Base-by-base conservation (phyloP, 2,329 filamentous ascomycete species). In the Pestalotiopsis sp. region DNA sequence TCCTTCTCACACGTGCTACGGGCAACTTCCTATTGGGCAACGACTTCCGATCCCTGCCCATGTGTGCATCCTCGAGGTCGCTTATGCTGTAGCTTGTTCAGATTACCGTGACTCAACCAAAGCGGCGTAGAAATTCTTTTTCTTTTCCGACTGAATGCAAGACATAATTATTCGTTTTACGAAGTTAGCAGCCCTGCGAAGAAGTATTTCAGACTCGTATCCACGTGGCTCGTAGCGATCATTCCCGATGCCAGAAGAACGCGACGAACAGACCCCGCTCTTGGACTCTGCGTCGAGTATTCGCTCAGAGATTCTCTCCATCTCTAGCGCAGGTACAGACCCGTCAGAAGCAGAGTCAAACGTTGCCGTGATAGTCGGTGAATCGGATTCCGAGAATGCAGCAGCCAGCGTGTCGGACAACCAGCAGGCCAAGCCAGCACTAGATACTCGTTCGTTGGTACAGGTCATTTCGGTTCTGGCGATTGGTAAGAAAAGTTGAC, bases 21-120 rank as follows among this genome's bases (percentile, higher is more conserved):
- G 30, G 58, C 64, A 40, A 26, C 64, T 39, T 22, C 30, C 52
- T 55, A 66, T 58, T 66, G 64, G 52, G 64, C 64, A 44, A 52
- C 39, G 11, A 26, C 17, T 22, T 64, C 61, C 61, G 61, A 64
- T 22, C 61, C 61, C 11, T 64, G 61, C 39, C 13, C 13, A 20
- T 11, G 22, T 44, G 4, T 44, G 4, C 35, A 55, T 55, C 3
- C 10, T 38, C 44, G 17, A 14, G 20, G 26, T 39, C 58, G 58
- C 35, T 38, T 61, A n/a, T 13, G 22, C 13, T 11, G 11, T 13
- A 35, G 10, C 3, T 9, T 52, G 40, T n/a, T n/a, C 44, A 52
- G 1, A 9, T 52, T n/a, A 22, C 44, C 17, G 44, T 30, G 56
- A 17, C 26, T 26, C 10, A 58, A n/a, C 17, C 44, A 52, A 9